phyloP scores from a whole-genome alignment of 1,139 yeast species.

The Pneumocystis jirovecii region DNA sequence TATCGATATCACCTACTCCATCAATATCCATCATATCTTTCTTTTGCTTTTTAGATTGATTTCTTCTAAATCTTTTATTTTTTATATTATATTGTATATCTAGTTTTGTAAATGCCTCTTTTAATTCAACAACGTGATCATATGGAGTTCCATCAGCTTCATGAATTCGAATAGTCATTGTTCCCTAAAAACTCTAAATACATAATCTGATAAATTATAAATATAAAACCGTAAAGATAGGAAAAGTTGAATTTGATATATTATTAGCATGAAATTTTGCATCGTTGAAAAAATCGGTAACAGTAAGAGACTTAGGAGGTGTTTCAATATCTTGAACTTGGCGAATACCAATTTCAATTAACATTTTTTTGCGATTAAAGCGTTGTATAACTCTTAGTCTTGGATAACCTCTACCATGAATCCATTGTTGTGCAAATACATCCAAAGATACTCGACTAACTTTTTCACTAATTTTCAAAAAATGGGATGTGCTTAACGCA shows the following conservation, averaged over 20 bases:
- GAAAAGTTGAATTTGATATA: conserved; percentile 13
- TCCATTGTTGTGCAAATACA: conserved; percentile 84
- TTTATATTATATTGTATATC: conserved; percentile 93
- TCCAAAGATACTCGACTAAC: conserved; percentile 80
- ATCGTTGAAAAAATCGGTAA: conserved; percentile 28
- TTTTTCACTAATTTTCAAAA: conserved; percentile 83
- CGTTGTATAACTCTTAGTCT: conserved; percentile 75
- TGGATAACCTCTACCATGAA: conserved; percentile 79
- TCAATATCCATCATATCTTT: conserved; percentile 17
- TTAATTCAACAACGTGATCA: conserved; percentile 87
- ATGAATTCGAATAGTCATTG: conserved; percentile 91
- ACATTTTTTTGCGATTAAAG: conserved; percentile 83
- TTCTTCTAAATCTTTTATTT: conserved; percentile 56
- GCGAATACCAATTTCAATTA: conserved; percentile 85
- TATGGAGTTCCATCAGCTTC: conserved; percentile 99
- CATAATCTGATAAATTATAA: background rate
- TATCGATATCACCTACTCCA: conserved; percentile 18
- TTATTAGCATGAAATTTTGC: conserved; percentile 25
- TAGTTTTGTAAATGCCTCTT: conserved; percentile 68
- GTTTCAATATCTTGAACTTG: conserved; percentile 67
- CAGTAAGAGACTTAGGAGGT: conserved; percentile 26
- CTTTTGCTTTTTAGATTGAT: conserved; percentile 29
- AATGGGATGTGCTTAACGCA: conserved; percentile 65
- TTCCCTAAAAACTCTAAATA: conserved; percentile 34
- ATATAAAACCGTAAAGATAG: conserved; percentile 22